These are phyloP conservation scores for Panicum miliaceum DNA, from an alignment of 176 grass and related monocot genomes.

Conservation along the genomic window DNA sequence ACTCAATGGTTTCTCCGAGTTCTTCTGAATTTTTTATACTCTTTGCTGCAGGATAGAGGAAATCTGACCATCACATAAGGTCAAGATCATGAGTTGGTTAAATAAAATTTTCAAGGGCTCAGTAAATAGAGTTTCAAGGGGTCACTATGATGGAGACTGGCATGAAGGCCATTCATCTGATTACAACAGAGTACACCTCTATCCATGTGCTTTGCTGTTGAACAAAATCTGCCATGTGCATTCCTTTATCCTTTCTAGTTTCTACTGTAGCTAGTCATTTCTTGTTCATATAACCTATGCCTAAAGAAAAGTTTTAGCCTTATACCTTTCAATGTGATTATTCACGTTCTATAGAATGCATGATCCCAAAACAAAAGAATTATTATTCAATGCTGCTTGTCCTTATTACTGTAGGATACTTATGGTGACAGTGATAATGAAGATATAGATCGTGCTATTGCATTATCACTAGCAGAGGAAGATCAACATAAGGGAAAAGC, in stretches of 20 bases:
- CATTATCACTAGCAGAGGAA: conserved; percentile 80
- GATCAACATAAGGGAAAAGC: conserved; percentile 71
- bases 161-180: conserved; percentile 50
- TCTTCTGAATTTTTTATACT: conserved; percentile 14
- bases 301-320: not conserved
- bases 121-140: conserved; percentile 77
- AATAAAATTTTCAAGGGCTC: conserved; percentile 79
- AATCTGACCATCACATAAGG: conserved; percentile 27
- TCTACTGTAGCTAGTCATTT: conserved; percentile 7
- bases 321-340: conserved; percentile 5
- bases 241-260: conserved; percentile 6
- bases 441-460: conserved; percentile 90
- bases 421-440: conserved; percentile 66
- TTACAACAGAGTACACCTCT: conserved; percentile 44
- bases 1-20: not conserved
- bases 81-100: conserved; percentile 72
- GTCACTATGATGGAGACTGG: conserved; percentile 64
- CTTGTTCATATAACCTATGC: not conserved
- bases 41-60: conserved; percentile 14
- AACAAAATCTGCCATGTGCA: conserved; percentile 13
- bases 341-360: conserved; percentile 27
- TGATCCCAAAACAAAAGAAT: conserved; percentile 16
- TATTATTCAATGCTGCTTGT: conserved; percentile 2
- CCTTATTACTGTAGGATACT: conserved; percentile 39
- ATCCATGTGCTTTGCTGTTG: not conserved